Conservation (phyloP, 2,329 filamentous ascomycete genomes). For the Cryphonectria radicalis region DNA sequence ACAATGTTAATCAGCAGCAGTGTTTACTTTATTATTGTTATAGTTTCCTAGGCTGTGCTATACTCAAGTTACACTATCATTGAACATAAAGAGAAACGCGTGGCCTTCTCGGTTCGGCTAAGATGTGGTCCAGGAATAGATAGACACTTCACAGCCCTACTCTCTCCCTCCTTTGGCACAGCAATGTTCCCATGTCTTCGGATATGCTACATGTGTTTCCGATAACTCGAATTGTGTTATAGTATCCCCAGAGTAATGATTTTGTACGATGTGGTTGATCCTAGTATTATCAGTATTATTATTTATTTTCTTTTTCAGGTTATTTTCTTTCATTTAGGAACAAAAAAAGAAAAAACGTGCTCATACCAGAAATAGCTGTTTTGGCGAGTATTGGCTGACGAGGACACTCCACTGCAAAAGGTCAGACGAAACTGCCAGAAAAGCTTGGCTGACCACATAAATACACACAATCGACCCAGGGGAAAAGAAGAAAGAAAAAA, state of each 20-base stretch:
- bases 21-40: background rate
- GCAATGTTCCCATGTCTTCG: background rate
- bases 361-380: background rate
- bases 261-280: background rate
- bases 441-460: background rate
- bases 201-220: background rate
- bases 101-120: background rate
- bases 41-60: background rate
- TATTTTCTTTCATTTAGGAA: too few species aligned
- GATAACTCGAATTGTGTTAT: background rate
- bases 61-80: background rate
- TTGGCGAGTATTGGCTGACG: background rate
- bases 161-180: background rate
- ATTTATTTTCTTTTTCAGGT: background rate
- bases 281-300: too few species aligned
- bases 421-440: slow-evolving; percentile 2
- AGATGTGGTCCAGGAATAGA: background rate
- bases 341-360: background rate
- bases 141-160: background rate
- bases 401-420: background rate
- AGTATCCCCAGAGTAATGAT: background rate
- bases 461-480: background rate
- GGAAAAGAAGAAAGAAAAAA: too few species aligned
- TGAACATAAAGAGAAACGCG: background rate
- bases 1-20: background rate